Percentiles rank a stretch among this genome's conserved stretches.
These are phyloP conservation scores for Boletus insuetus DNA, from an alignment of 768 basidiomycete species.

Conservation along the genomic window DNA sequence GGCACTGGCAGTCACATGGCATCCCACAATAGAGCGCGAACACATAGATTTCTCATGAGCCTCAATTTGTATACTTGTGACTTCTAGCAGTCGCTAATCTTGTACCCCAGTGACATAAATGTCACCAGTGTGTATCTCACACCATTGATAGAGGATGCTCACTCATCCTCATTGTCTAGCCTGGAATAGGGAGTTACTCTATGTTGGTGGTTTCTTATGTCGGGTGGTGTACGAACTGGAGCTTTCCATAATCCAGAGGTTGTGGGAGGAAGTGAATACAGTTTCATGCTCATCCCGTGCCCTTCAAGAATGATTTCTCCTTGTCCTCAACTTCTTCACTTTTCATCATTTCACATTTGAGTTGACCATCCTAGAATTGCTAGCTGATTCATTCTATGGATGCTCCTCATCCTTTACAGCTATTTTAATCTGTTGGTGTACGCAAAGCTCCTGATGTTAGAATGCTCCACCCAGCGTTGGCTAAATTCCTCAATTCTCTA, in stretches of 20 bases:
- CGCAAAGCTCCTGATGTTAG: slow-evolving; percentile 63
- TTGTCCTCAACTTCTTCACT: slow-evolving; percentile 10
- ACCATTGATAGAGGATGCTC: neutral
- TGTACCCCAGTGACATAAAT: neutral
- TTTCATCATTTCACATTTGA: slow-evolving; percentile 62
- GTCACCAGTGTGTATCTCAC: neutral
- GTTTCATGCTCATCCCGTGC: neutral
- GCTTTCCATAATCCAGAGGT: slow-evolving; percentile 48
- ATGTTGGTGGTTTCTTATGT: slow-evolving; percentile 76
- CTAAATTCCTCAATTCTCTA: slow-evolving; percentile 69
- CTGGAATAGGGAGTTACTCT: slow-evolving; percentile 89
- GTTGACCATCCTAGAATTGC: slow-evolving; percentile 61
- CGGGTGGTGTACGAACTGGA: slow-evolving; percentile 85
- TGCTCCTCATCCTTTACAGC: slow-evolving; percentile 58
- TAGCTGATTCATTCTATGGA: slow-evolving; percentile 76
- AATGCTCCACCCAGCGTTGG: slow-evolving; percentile 63
- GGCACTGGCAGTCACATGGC: slow-evolving; percentile 1
- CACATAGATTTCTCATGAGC: neutral
- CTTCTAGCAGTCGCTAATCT: neutral
- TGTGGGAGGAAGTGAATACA: neutral
- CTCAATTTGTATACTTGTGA: neutral
- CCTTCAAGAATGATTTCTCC: neutral
- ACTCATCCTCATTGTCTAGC: slow-evolving; percentile 36
- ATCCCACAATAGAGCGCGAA: neutral
- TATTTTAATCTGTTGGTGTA: slow-evolving; percentile 77